Evolutionary conservation across 805 yeast species (phyloP).

Genomic region (Candida montana): DNA sequence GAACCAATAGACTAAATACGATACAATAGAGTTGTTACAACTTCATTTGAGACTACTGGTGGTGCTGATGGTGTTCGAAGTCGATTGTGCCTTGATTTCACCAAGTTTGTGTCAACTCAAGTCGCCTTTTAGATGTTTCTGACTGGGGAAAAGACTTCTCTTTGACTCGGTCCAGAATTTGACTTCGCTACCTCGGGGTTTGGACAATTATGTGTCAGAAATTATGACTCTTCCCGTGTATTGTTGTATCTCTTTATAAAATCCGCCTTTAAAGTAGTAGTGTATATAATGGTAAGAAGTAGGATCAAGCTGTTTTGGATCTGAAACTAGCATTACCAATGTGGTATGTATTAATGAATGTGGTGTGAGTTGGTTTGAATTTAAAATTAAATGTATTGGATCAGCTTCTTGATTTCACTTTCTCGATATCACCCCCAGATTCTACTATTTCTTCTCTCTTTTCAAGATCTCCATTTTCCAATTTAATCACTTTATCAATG

Average conservation of each 20-base stretch:
- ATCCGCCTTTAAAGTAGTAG: too few relatives aligned
- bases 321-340: too few relatives aligned
- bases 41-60: background rate
- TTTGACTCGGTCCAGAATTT: background rate
- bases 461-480: constrained; percentile 7
- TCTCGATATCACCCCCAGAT: background rate
- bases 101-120: background rate
- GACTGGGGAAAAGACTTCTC: background rate
- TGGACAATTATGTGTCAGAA: too few relatives aligned
- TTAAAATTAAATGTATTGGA: too few relatives aligned
- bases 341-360: too few relatives aligned
- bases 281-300: too few relatives aligned
- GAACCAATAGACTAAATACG: background rate
- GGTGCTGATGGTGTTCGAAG: background rate
- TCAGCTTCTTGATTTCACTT: background rate
- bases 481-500: constrained; percentile 21
- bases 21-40: background rate
- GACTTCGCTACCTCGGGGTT: background rate
- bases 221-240: too few relatives aligned
- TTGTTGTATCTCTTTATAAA: too few relatives aligned
- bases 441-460: background rate
- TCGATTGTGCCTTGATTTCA: background rate
- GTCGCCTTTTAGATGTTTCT: background rate
- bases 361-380: too few relatives aligned
- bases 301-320: too few relatives aligned